These are phyloP conservation scores for Geotrichum europaeum DNA, from an alignment of 1,139 yeast species.

Conservation along the genomic window DNA sequence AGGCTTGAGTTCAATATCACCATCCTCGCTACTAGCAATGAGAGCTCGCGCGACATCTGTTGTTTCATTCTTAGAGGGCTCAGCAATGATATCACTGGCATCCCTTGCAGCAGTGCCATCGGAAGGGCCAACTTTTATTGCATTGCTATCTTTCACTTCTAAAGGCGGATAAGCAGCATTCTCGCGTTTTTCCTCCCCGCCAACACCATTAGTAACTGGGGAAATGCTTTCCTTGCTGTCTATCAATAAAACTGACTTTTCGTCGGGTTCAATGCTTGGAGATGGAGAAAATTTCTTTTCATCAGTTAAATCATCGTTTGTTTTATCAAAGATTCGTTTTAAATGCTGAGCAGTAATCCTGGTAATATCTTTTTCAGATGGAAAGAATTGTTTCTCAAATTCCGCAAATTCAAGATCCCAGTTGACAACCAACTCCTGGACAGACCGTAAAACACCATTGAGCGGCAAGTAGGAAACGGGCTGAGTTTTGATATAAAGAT, in stretches of 20 bases:
- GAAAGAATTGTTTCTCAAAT: conserved; percentile 75
- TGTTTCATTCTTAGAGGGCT: background rate
- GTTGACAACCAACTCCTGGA: conserved; percentile 75
- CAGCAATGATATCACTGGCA: background rate
- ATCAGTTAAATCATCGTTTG: conserved; percentile 33
- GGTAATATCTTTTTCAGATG: conserved; percentile 90
- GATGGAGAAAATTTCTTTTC: conserved; percentile 23
- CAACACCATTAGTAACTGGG: background rate
- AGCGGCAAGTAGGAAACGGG: conserved; percentile 65
- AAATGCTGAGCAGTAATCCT: conserved; percentile 85
- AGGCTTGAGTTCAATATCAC: background rate
- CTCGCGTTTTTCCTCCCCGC: background rate
- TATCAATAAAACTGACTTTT: background rate
- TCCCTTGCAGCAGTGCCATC: background rate
- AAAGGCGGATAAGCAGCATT: background rate
- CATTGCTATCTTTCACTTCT: background rate
- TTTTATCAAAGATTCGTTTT: conserved; percentile 57
- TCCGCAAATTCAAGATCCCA: conserved; percentile 86
- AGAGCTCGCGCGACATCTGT: background rate
- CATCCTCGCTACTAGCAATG: background rate
- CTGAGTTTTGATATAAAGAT: conserved; percentile 49
- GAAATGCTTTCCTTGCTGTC: background rate
- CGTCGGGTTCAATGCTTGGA: background rate
- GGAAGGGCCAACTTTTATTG: background rate
- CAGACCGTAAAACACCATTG: conserved; percentile 60